Evolutionary conservation across 148 eudicot genomes (phyloP).

Genomic region (Cornus controversa): DNA sequence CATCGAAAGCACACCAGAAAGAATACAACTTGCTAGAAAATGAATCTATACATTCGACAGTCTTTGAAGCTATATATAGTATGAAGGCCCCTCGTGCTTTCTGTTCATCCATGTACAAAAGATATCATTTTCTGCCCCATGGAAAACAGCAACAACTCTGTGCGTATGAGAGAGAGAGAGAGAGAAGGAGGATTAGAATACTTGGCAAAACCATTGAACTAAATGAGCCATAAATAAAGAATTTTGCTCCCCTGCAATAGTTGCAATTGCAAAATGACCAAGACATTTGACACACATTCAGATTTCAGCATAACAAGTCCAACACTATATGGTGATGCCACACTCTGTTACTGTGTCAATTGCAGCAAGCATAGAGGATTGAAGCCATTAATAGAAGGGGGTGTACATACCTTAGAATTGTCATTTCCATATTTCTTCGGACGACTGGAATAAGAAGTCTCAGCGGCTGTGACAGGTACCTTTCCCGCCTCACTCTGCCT

Average conservation of each 20-base stretch:
- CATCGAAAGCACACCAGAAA: conserved; percentile 12
- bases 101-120: background rate
- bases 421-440: conserved; percentile 38
- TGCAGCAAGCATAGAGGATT: background rate
- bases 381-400: no score
- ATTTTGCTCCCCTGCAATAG: background rate
- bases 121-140: conserved; percentile 51
- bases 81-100: background rate
- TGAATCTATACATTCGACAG: conserved; percentile 10
- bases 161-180: conserved; percentile 1
- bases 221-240: background rate
- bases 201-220: background rate
- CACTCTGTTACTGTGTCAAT: no score
- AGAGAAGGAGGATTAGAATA: conserved; percentile 2
- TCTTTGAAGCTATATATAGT: conserved; percentile 4
- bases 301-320: background rate
- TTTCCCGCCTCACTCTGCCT: conserved; percentile 52
- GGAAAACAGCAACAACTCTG: conserved; percentile 62
- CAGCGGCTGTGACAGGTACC: conserved; percentile 40
- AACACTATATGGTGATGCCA: background rate
- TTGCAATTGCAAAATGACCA: background rate
- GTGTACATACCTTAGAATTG: conserved; percentile 45
- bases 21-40: conserved; percentile 10
- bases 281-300: background rate
- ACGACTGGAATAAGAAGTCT: conserved; percentile 35